These are phyloP conservation scores for Aspergillus spinulosporus DNA, from an alignment of 2,329 filamentous ascomycete species.

Conservation along the genomic window DNA sequence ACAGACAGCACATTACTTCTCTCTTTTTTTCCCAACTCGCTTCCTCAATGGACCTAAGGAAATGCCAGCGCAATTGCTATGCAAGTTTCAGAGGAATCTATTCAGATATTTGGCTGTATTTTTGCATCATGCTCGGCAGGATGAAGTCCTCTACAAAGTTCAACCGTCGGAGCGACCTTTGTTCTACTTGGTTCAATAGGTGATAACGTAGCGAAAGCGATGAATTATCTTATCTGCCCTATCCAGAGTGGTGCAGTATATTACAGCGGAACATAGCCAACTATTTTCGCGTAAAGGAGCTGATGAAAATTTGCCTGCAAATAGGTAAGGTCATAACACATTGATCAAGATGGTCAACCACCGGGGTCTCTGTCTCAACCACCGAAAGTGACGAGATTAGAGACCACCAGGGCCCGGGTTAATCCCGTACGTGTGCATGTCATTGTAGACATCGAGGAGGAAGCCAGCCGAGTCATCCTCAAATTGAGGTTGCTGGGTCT, in stretches of 20 bases:
- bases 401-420: constrained; percentile 13
- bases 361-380: constrained; percentile 7
- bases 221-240: not conserved
- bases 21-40: too few species aligned
- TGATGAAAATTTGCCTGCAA: constrained; percentile 6
- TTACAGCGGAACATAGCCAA: not conserved
- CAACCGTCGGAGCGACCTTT: too few species aligned
- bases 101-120: too few species aligned
- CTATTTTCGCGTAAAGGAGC: not conserved
- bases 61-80: too few species aligned
- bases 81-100: too few species aligned
- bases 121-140: too few species aligned
- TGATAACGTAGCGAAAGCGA: not conserved
- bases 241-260: not conserved
- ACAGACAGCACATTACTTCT: too few species aligned
- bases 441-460: constrained; percentile 15
- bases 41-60: too few species aligned
- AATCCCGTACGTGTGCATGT: constrained; percentile 15
- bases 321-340: constrained; percentile 12
- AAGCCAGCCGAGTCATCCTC: constrained; percentile 14
- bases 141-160: too few species aligned
- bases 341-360: constrained; percentile 10
- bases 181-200: too few species aligned
- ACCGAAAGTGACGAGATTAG: constrained; percentile 7
- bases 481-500: constrained; percentile 11